Evolutionary conservation across 2,329 filamentous ascomycete genomes (phyloP), one percentile per base, ranked within the genome.

Genomic region (Ophiostoma sp.): DNA sequence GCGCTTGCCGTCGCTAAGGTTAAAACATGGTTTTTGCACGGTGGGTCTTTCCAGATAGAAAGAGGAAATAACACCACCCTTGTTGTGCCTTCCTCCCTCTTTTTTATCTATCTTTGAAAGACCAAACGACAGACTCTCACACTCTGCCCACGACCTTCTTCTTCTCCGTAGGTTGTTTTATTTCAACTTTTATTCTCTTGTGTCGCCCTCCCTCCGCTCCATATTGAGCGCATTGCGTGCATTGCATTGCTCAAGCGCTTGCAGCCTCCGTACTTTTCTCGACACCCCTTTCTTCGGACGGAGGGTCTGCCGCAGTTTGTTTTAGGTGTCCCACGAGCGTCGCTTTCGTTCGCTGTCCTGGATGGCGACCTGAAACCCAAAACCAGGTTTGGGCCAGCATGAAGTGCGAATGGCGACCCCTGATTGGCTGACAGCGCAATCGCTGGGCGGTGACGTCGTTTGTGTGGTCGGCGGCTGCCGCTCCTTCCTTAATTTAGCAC

Each of bases 401-500:
- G 70, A 57, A 66, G 36, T 52, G 25, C 15, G 17, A 28, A n/a
- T 6, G 11, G 33, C 33, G 19, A 12, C 33, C 1, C 57, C 12
- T 55, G 25, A 74, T 75, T 76, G 72, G 73, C 76, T 69, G 42
- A 15, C 17, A 17, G 12, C 15, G 42, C 42, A 19, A 19, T 48
- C 42, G 52, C 25, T 3, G 50, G 45, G 25, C 59, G 39, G 76
- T 78, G 77, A 78, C 77, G 77, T 78, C 48, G 71, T 57, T 72
- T 48, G n/a, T 33, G 45, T 19, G 33, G 48, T 68, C 77, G 76
- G 77, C 74, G 77, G 77, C 75, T 74, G 69, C 72, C 70, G 64
- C 73, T 69, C 61, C 73, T 70, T 73, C 63, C 50, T 68, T 68
- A 72, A 36, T 70, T 57, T 70, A 70, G 68, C 50, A 50, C 42